Base-by-base conservation (phyloP, 495 filamentous ascomycete genomes). In the Pyrenula massariospora region DNA sequence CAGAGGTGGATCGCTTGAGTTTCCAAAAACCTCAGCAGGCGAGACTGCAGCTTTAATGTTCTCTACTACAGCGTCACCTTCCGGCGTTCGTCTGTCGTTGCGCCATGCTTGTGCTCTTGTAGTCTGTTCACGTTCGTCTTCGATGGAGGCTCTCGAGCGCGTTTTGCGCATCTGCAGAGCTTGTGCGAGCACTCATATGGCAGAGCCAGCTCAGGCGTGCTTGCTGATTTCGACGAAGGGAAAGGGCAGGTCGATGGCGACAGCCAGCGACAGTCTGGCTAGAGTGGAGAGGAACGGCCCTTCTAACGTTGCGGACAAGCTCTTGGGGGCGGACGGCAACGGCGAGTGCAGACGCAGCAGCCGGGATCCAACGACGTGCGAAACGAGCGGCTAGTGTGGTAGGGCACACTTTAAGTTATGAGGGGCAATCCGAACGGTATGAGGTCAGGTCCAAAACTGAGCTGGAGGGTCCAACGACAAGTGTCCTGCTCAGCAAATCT, bases 1-100 rank as follows among this genome's bases (percentile, higher is more conserved):
- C 31, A 51, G 52, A 47, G 73, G 68, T 20, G 71, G 66, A 57
- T 58, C 57, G 54, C 70, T 70, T 62, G 63, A 65, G 56, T 76
- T 68, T 55, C 69, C 47, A 54, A 25, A 52, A 52, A 8, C 31
- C 31, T 42, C 31, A 15, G 5, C 31, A 42, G 8, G 5, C 5
- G 31, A 15, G 8, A 8, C 31, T 42, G 31, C 5, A 8, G 15
- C 5, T 8, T 5, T 5, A 8, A 15, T 42, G 8, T 15, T 5
- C 31, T 42, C 31, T 42, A 42, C 31, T 8, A 15, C 31, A 15
- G 31, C 31, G 31, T 42, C 15, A 42, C 31, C 15, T 42, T 42
- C 31, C 5, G 31, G 8, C 31, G 5, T 15, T 8, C 15, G 31
- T 42, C 31, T 42, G 31, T 42, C 31, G 31, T 42, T 5, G 5